Evolutionary conservation across 768 basidiomycete genomes (phyloP), one percentile per base, ranked within the genome.

Genomic region (Clavaria fumosa): DNA sequence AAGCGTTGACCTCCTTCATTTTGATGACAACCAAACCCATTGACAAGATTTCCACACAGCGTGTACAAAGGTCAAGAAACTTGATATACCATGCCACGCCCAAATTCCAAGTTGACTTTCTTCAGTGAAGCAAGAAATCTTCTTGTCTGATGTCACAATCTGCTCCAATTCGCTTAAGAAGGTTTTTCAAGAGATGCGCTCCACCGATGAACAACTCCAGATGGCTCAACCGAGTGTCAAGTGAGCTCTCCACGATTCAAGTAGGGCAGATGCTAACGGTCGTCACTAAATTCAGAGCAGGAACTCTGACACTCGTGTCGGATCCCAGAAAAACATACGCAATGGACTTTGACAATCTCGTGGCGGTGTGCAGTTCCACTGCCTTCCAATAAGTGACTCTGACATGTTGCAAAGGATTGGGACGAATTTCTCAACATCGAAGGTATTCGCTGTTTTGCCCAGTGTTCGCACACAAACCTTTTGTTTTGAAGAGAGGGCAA

Each of bases 111-210:
- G 41, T 15, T 52, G 14, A 39, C 14, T 20, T 39, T 34, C 17
- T 22, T 34, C 40, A 86, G 83, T 83, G 45, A 86, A 86, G 53
- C 78, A 86, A 58, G 83, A 88, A 31, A 74, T 85, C 4, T 78
- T 91, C 45, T 58, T 79, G 48, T 65, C 71, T 12, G 89, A 93
- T 53, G 82, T 89, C 23, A 78, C 73, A 23, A 69, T 65, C 14
- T 88, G 84, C 49, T 83, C 79, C 45, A 62, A 73, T 26, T 67
- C 78, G 7, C 62, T 93, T 32, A 86, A 83, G 60, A 82, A 82
- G 50, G 71, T 80, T 3, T 69, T 85, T 24, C 67, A 77, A 44
- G 77, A 89, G 39, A 46, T 79, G 44, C 67, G 69, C 38, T 58
- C 64, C 3, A 53, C 57, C 31, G 69, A 69, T 35, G 63, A 60